These are phyloP conservation scores for Ophiostoma montium DNA, from an alignment of 2,329 filamentous ascomycete species.

Conservation along the genomic window DNA sequence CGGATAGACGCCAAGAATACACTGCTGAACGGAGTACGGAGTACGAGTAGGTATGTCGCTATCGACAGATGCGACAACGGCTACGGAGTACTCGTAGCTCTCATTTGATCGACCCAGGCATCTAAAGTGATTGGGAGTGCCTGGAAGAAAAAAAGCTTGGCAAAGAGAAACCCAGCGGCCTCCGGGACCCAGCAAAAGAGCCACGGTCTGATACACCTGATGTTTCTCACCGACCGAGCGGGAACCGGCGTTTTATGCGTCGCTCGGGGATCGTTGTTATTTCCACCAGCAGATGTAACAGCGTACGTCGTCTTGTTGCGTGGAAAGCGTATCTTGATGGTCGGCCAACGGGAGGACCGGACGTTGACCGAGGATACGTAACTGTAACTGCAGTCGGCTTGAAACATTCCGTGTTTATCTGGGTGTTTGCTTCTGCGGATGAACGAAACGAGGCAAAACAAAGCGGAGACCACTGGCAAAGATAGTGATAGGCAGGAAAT, in stretches of 20 bases:
- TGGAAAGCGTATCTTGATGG: too few species aligned
- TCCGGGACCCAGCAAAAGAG: too few species aligned
- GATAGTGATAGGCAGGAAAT: too few species aligned
- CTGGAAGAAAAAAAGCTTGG: neutral
- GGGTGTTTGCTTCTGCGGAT: too few species aligned
- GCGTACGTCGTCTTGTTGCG: too few species aligned
- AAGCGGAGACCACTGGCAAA: too few species aligned
- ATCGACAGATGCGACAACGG: neutral
- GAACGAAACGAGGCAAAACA: too few species aligned
- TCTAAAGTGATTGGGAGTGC: neutral
- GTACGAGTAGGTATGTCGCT: neutral
- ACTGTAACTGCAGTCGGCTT: too few species aligned
- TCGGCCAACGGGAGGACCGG: too few species aligned
- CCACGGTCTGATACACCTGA: neutral
- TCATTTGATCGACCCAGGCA: conserved; percentile 11
- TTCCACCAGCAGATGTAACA: neutral
- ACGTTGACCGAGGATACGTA: too few species aligned
- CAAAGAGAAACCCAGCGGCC: neutral
- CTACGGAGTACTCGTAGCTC: neutral
- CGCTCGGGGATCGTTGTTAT: neutral
- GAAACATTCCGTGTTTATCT: too few species aligned
- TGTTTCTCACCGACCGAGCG: neutral
- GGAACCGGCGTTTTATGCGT: neutral
- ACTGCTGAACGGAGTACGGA: neutral
- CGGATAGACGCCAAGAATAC: neutral